Percentiles rank a stretch among this genome's conserved stretches.
Conservation (phyloP, 768 basidiomycete genomes). For the Pisolithus albus region DNA sequence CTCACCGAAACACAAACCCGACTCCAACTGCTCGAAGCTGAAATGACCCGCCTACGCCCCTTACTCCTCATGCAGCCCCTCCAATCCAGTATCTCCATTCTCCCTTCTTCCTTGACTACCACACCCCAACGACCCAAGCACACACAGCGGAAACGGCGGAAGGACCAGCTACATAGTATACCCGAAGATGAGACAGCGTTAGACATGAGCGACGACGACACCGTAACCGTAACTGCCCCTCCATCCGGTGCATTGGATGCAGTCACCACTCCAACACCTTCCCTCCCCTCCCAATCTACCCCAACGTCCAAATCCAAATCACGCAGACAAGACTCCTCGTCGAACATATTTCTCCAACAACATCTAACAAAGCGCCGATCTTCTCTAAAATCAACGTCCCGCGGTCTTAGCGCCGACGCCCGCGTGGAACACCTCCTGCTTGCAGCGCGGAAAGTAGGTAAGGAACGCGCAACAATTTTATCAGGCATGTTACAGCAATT, state of each 20-base stretch:
- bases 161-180: constrained; percentile 10
- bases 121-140: constrained; percentile 18
- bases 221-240: constrained; percentile 1
- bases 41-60: constrained; percentile 60
- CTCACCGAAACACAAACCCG: constrained; percentile 52
- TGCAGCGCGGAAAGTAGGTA: constrained; percentile 64
- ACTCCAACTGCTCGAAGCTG: constrained; percentile 50
- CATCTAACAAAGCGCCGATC: constrained; percentile 18
- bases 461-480: constrained; percentile 49
- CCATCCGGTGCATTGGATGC: constrained; percentile 4
- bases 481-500: constrained; percentile 41
- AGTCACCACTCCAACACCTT: constrained; percentile 12
- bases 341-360: constrained; percentile 6
- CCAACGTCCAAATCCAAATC: constrained; percentile 18
- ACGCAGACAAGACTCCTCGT: constrained; percentile 15
- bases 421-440: constrained; percentile 64
- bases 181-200: constrained; percentile 21
- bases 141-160: constrained; percentile 20
- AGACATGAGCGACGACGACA: constrained; percentile 21
- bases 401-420: constrained; percentile 51
- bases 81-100: constrained; percentile 15
- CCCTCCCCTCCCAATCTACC: constrained; percentile 13
- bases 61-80: constrained; percentile 60
- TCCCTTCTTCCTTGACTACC: not conserved
- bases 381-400: constrained; percentile 20